Evolutionary conservation across 2,329 filamentous ascomycete genomes (phyloP).

Genomic region (Bipolaris oryzae): DNA sequence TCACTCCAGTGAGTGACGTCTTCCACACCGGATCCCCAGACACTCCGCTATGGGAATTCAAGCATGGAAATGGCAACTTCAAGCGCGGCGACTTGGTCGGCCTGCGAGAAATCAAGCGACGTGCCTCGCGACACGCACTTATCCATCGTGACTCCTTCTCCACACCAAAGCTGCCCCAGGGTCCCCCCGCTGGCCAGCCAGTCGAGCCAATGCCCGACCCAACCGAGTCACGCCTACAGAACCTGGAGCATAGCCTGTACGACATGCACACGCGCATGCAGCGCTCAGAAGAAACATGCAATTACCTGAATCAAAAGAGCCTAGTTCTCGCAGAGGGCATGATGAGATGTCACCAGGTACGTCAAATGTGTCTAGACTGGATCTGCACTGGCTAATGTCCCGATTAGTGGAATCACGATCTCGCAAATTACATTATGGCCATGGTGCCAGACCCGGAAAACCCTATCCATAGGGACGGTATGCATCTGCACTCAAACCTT

Average conservation of each 20-base stretch:
- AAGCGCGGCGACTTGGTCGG: conserved; percentile 92
- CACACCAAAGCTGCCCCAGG: conserved; percentile 68
- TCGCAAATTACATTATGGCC: conserved; percentile 75
- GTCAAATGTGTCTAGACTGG: conserved; percentile 28
- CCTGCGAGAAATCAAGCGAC: conserved; percentile 90
- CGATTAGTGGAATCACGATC: conserved; percentile 77
- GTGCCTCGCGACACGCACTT: conserved; percentile 88
- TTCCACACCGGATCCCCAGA: conserved; percentile 95
- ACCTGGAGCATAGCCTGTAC: conserved; percentile 81
- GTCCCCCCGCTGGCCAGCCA: conserved; percentile 82
- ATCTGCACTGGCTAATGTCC: conserved; percentile 33
- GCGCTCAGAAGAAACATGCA: conserved; percentile 81
- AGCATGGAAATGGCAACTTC: conserved; percentile 96
- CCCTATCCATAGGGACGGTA: conserved; percentile 81
- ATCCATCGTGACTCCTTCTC: conserved; percentile 91
- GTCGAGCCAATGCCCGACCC: conserved; percentile 82
- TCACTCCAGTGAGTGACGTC: conserved; percentile 82
- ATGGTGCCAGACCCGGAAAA: conserved; percentile 78
- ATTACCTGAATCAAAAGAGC: conserved; percentile 79
- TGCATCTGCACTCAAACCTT: conserved; percentile 48
- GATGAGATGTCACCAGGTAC: conserved; percentile 70
- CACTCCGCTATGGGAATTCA: conserved; percentile 97
- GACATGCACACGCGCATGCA: conserved; percentile 78
- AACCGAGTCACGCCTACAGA: conserved; percentile 73
- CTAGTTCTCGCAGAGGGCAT: conserved; percentile 83